A percentile compares a stretch with the other conserved stretches of the same genome.
These are phyloP conservation scores for Teunomyces stri DNA, from an alignment of 805 yeast species.

Conservation along the genomic window DNA sequence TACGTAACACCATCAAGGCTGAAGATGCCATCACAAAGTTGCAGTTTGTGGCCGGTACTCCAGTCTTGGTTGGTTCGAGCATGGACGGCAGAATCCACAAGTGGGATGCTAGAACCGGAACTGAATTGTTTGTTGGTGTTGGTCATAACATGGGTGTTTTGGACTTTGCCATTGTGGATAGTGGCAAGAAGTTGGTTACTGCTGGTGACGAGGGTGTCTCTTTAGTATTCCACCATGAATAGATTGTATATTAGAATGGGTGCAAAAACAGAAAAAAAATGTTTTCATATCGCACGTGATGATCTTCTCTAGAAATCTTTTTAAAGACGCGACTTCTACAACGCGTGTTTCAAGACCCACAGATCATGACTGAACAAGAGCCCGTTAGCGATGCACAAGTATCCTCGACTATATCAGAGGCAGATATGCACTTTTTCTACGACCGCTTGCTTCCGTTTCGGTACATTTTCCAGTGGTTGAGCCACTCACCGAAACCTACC, in stretches of 20 bases:
- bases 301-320: neutral
- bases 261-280: neutral
- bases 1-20: slow-evolving; percentile 65
- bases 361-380: neutral
- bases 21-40: slow-evolving; percentile 86
- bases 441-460: slow-evolving; percentile 72
- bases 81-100: slow-evolving; percentile 84
- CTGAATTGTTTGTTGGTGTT: slow-evolving; percentile 68
- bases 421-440: slow-evolving; percentile 74
- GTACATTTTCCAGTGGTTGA: slow-evolving; percentile 82
- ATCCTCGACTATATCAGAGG: slow-evolving; percentile 37
- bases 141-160: slow-evolving; percentile 96
- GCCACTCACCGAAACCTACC: slow-evolving; percentile 75
- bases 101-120: slow-evolving; percentile 89
- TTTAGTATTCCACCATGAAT: slow-evolving; percentile 50
- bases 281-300: neutral
- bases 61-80: slow-evolving; percentile 64
- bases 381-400: neutral
- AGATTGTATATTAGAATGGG: slow-evolving; percentile 4
- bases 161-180: slow-evolving; percentile 70
- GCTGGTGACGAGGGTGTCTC: slow-evolving; percentile 98
- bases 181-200: slow-evolving; percentile 71
- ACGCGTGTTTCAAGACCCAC: neutral
- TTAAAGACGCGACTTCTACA: neutral
- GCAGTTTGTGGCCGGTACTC: slow-evolving; percentile 58